A percentile compares a stretch with the other conserved stretches of the same genome.
phyloP scores from a whole-genome alignment of 2,329 filamentous ascomycete genomes.

The Verticillium tricorpus region DNA sequence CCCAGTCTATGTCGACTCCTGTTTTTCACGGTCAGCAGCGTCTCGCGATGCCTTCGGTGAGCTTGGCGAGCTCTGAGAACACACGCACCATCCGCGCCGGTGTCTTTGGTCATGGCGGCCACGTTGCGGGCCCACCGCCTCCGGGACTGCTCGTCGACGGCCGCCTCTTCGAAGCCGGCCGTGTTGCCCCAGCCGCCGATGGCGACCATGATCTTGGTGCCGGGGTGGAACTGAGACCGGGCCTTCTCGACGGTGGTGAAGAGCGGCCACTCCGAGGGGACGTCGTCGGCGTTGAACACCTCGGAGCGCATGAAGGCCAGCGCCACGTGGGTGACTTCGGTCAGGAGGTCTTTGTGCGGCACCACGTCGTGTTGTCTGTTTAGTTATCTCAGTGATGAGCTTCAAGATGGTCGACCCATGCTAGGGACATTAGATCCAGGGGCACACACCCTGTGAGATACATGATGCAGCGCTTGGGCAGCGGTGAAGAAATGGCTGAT shows the following conservation, averaged over 20 bases:
- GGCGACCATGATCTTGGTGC: slow-evolving; percentile 63
- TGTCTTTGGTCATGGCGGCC: slow-evolving; percentile 54
- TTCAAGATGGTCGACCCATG: not conserved
- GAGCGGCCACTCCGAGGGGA: slow-evolving; percentile 38
- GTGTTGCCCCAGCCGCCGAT: slow-evolving; percentile 74
- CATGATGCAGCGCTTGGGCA: slow-evolving; percentile 31
- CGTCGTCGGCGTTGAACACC: slow-evolving; percentile 41
- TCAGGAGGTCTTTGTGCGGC: slow-evolving; percentile 29
- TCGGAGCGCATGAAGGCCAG: slow-evolving; percentile 54
- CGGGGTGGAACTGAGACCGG: slow-evolving; percentile 40
- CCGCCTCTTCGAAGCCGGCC: slow-evolving; percentile 55
- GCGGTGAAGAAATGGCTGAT: slow-evolving; percentile 3
- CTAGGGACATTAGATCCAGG: not conserved
- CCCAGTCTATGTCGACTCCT: slow-evolving; percentile 58
- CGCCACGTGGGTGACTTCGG: slow-evolving; percentile 50
- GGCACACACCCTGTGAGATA: slow-evolving; percentile 44
- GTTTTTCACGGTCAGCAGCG: not conserved
- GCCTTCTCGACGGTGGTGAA: slow-evolving; percentile 47
- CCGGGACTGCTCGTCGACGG: slow-evolving; percentile 37
- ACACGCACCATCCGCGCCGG: slow-evolving; percentile 62
- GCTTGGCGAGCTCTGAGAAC: too few species aligned
- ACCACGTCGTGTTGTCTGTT: slow-evolving; percentile 42
- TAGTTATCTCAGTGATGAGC: not conserved
- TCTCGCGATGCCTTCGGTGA: too few species aligned
- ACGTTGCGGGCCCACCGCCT: slow-evolving; percentile 60